Base-by-base conservation (phyloP, 208 protist species). In the Acanthamoeba lugdunensis region DNA sequence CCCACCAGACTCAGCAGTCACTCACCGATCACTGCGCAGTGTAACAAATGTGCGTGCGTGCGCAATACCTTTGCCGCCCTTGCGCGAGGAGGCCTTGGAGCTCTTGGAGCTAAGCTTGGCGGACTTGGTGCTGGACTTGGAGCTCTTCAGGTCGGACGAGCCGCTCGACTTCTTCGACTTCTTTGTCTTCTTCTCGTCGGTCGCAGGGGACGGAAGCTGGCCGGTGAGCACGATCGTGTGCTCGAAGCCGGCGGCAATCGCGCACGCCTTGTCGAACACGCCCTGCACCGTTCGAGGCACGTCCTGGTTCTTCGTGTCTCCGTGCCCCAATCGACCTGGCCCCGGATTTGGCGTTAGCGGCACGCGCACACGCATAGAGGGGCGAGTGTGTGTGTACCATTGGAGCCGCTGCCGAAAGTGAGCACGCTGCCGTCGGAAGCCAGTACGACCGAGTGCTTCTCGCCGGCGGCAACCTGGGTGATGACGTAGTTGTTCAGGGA, bases 381-480 rank as follows among this genome's bases (percentile, higher is more conserved):
- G 21, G 67, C 2, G n/a, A 41, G 73, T 28, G 37, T 23, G 73
- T 28, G 41, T 4, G 16, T 48, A 84, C 77, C 77, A 23, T 84
- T 84, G 6, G 77, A 84, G 77, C 77, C 77, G 77, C 21, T 56
- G 16, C 77, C 77, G n/a, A 84, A 84, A 11, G 77, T 56, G 77
- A 58, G 45, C 25, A 84, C 77, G 45, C 23, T 84, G 21, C 77
- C 77, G 28, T 84, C 77, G 16, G 48, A 16, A 21, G 58, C 54
- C 16, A 90, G 84, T 3, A 90, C 56, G 54, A 73, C 54, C 2
- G 84, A 90, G 45, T 90, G 84, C 63, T 90, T 90, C 54, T 75
- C 84, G 45, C 84, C 84, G 45, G 84, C 84, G 28, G 84, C 1
- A 0, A 91, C 45, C 63, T 73, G 85, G 41, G 25, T n/a, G 54